Evolutionary conservation across 2,329 filamentous ascomycete species (phyloP), one percentile per base, ranked within the genome.

Genomic region (Podosphaera leucotricha): DNA sequence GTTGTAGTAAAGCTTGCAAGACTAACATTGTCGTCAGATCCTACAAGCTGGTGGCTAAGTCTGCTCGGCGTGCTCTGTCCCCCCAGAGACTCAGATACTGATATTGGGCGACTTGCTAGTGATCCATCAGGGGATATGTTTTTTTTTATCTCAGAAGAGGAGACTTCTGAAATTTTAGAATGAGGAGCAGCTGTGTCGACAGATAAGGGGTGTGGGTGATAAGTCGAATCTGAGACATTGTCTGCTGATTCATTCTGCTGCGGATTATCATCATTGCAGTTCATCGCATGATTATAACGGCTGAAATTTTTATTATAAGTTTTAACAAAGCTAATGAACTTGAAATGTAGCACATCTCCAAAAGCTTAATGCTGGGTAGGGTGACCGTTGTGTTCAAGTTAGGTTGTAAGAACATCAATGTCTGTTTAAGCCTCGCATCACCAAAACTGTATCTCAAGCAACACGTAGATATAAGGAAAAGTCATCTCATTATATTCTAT

Each of bases 141-240:
- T 0, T 80, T 82, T 52, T 83, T 79, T 45, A 86, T 77, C 51
- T 87, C 85, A 48, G 85, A 70, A 15, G 83, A 71, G 0, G 84
- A 87, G 13, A 95, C 57, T 8, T 85, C 85, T 0, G 85, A 94
- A 2, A 86, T 94, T 49, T 60, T 43, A 24, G 52, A 49, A 15
- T 46, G 46, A 13, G 50, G 46, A 36, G 45, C 20, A 33, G 40
- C 40, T 30, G 28, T 33, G 13, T 13, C 28, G 15, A 33, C 15
- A 33, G 28, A 6, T n/a, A 33, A n/a, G 28, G 11, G 28, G 28
- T 11, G 8, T 7, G 28, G 11, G 28, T 2, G 15, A n/a, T 33
- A 11, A 3, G 28, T 33, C 4, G 28, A 33, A 6, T 33, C 28
- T 33, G 28, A 33, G 4, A 7, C 28, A n/a, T 33, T 3, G 15